phyloP scores from a whole-genome alignment of 169 alveolate species.

The Eimeria acervulina region DNA sequence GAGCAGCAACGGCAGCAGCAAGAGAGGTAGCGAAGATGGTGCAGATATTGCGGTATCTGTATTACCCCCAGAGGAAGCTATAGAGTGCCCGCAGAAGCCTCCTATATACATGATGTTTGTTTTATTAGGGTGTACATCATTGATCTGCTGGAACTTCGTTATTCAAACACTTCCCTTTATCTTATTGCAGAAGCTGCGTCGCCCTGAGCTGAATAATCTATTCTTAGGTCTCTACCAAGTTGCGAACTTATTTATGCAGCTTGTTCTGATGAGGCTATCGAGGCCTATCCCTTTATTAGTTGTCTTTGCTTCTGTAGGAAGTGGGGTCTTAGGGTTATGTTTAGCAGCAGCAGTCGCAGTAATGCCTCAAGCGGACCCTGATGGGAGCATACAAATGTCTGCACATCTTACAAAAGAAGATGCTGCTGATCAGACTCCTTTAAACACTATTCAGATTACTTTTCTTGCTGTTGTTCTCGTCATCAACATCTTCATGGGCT shows the following conservation, averaged over 20 bases:
- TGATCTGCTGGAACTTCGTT: slow-evolving; percentile 20
- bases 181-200: neutral
- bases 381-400: neutral
- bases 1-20: too few species aligned
- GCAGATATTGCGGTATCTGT: neutral
- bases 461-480: neutral
- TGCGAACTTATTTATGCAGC: neutral
- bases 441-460: neutral
- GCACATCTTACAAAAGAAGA: neutral
- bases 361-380: neutral
- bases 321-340: neutral
- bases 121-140: neutral
- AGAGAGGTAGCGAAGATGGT: too few species aligned
- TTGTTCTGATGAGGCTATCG: neutral
- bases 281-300: neutral
- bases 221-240: neutral
- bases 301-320: neutral
- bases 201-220: neutral
- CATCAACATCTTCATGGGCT: neutral
- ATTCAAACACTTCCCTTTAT: slow-evolving; percentile 9
- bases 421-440: neutral
- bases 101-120: neutral
- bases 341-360: neutral
- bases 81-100: neutral
- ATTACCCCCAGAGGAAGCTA: neutral